A percentile compares a stretch with the other conserved stretches of the same genome.
These are phyloP conservation scores for Zygoascus flipseniorum DNA, from an alignment of 805 yeast species.

Conservation along the genomic window DNA sequence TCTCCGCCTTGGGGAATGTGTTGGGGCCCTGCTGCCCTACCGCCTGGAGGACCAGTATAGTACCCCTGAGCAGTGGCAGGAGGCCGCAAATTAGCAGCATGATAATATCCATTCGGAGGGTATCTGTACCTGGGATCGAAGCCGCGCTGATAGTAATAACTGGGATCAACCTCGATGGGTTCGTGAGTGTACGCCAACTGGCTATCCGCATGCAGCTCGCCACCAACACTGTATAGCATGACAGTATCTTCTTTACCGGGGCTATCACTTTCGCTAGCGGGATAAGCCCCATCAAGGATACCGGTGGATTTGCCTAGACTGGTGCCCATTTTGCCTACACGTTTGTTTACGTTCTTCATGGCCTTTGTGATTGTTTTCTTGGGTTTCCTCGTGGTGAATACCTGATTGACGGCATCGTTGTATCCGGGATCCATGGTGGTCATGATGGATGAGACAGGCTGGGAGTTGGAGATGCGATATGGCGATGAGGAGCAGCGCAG, in stretches of 20 bases:
- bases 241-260: background rate
- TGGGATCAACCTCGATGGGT: background rate
- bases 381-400: slow-evolving; percentile 8
- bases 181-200: slow-evolving; percentile 2
- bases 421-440: background rate
- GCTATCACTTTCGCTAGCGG: slow-evolving; percentile 4
- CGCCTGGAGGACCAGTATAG: background rate
- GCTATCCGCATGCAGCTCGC: background rate
- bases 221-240: background rate
- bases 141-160: background rate
- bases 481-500: no score
- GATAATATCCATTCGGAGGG: background rate
- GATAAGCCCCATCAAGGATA: slow-evolving; percentile 7
- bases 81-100: background rate
- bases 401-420: background rate
- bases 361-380: slow-evolving; percentile 17
- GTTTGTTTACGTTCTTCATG: slow-evolving; percentile 14
- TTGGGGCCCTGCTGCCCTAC: no score
- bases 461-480: no score
- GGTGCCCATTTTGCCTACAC: slow-evolving; percentile 10
- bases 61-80: background rate
- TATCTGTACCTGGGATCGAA: background rate
- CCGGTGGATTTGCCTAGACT: slow-evolving; percentile 13
- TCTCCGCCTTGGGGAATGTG: no score
- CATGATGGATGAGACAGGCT: no score